Evolutionary conservation across 768 basidiomycete genomes (phyloP), one percentile per base, ranked within the genome.

Genomic region (Amanita thiersii): DNA sequence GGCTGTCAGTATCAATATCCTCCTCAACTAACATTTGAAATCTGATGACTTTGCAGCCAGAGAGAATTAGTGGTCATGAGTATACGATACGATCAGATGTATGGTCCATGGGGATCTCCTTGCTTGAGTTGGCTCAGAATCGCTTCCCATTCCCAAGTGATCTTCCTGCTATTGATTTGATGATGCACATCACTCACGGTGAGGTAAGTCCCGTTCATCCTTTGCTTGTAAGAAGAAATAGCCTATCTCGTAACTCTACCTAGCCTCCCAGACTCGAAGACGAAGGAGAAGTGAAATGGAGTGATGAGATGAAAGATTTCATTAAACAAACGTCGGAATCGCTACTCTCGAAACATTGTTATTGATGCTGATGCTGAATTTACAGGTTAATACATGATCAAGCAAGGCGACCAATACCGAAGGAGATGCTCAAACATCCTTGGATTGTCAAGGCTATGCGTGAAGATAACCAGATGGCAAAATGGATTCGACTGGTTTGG

Each of bases 51-150:
- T 44, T 26, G 18, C 19, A 91, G 87, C 94, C 94, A 37, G 94
- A 97, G 62, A 83, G 94, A 47, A 93, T 98, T 47, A 82, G 80
- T 52, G 94, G 94, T 4, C 75, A 83, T 42, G 79, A 85, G 50
- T 99, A 96, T 59, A 88, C 88, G 23, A 94, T 96, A 54, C 81
- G 89, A 44, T 89, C 93, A 26, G 93, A 99, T 58, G 93, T 99
- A 17, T 99, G 96, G 96, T 97, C 93, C 1, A 85, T 91, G 10
- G 96, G 94, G 17, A 84, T 99, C 33, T 87, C 92, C 0, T 72
- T 99, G 24, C 73, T 98, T 51, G 96, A 98, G 63, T 77, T 99
- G 17, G 86, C 93, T 4, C 78, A 88, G 55, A 96, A 94, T 53
- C 79, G 86, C 30, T 97, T 96, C 70, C 96, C 96, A 7, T 98